phyloP scores from a whole-genome alignment of 306 rosid species.

The Fragaria iinumae region DNA sequence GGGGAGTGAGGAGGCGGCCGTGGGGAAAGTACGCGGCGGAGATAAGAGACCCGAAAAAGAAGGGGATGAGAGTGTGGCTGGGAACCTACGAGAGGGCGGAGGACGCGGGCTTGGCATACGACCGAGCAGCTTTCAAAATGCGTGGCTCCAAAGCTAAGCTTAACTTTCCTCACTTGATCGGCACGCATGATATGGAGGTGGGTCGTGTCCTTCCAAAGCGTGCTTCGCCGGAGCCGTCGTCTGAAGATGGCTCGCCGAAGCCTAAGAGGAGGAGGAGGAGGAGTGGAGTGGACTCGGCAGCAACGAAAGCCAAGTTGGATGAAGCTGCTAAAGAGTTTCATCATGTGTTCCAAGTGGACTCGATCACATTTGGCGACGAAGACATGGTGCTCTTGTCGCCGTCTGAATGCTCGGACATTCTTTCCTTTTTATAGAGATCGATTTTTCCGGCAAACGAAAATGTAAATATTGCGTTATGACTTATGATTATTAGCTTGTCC shows the following conservation, averaged over 20 bases:
- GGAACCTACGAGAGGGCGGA: slow-evolving; percentile 53
- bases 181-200: slow-evolving; percentile 14
- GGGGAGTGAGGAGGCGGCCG: slow-evolving; percentile 60
- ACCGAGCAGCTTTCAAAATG: slow-evolving; percentile 54
- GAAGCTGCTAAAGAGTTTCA: slow-evolving; percentile 2
- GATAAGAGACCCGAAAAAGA: slow-evolving; percentile 40
- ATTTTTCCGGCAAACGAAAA: background rate
- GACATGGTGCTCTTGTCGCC: background rate
- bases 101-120: slow-evolving; percentile 59
- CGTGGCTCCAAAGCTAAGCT: slow-evolving; percentile 62
- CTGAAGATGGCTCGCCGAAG: background rate
- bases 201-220: slow-evolving; percentile 10
- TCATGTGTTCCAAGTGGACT: slow-evolving; percentile 4
- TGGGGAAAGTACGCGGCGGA: slow-evolving; percentile 76
- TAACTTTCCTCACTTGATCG: slow-evolving; percentile 55
- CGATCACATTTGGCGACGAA: background rate
- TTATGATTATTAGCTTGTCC: background rate
- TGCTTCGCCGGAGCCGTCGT: background rate
- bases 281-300: background rate
- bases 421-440: background rate
- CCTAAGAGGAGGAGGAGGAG: background rate
- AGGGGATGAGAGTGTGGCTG: slow-evolving; percentile 59
- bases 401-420: background rate
- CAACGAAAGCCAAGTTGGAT: background rate
- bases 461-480: background rate